These are phyloP conservation scores for Barnettozyma siamensis DNA, from an alignment of 805 yeast species.

Conservation along the genomic window DNA sequence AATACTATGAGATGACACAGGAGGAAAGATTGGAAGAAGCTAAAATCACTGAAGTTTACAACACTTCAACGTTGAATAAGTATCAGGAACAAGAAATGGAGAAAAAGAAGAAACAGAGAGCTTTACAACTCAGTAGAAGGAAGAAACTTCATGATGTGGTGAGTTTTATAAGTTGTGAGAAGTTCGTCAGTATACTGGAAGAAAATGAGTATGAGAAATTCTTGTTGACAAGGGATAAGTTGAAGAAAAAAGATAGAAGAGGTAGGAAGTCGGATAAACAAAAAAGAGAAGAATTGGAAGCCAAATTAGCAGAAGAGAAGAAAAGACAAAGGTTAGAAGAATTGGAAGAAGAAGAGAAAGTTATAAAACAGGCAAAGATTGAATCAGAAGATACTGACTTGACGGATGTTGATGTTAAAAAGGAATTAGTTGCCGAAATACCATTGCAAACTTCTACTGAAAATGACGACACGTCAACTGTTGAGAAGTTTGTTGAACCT, in stretches of 20 bases:
- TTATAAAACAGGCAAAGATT: background rate
- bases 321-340: slow-evolving; percentile 23
- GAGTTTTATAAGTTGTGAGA: slow-evolving; percentile 43
- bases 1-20: slow-evolving; percentile 39
- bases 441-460: no score
- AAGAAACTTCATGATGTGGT: slow-evolving; percentile 54
- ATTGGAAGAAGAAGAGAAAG: slow-evolving; percentile 15
- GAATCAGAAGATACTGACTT: background rate
- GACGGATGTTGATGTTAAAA: background rate
- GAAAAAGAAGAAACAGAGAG: slow-evolving; percentile 72
- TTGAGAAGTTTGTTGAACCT: background rate
- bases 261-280: slow-evolving; percentile 38
- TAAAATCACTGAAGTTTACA: slow-evolving; percentile 73
- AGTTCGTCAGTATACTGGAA: slow-evolving; percentile 54
- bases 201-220: slow-evolving; percentile 49
- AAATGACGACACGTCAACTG: background rate
- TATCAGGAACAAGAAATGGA: slow-evolving; percentile 82
- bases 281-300: slow-evolving; percentile 31
- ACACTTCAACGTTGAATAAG: slow-evolving; percentile 63
- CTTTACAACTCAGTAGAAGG: slow-evolving; percentile 61
- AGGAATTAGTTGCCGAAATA: no score
- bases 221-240: slow-evolving; percentile 31
- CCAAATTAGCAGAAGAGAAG: slow-evolving; percentile 24
- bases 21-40: slow-evolving; percentile 64
- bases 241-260: slow-evolving; percentile 40